Conservation (phyloP, 2,329 filamentous ascomycete genomes). For the Colletotrichum euphorbiae region DNA sequence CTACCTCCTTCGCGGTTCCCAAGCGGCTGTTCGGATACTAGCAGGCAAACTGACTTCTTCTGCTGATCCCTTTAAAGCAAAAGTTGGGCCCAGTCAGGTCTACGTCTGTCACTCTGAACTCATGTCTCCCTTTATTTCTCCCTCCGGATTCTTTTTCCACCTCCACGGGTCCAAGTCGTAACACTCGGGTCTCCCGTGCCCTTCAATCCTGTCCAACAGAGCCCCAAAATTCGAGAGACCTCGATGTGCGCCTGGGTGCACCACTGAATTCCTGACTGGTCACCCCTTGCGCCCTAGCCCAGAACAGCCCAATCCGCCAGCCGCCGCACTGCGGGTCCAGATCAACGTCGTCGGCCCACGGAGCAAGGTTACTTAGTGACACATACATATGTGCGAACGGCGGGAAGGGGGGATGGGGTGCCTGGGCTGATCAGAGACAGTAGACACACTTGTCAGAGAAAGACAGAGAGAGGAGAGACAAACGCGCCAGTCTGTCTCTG, state of each 20-base stretch:
- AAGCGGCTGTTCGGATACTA: constrained; percentile 12
- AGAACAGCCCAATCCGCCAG: constrained; percentile 11
- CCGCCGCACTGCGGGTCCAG: constrained; percentile 28
- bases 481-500: constrained; percentile 3
- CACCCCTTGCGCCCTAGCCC: constrained; percentile 30
- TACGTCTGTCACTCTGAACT: constrained; percentile 1
- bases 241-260: constrained; percentile 32
- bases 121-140: constrained; percentile 35
- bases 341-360: constrained; percentile 11
- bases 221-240: constrained; percentile 16
- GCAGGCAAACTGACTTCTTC: constrained; percentile 6
- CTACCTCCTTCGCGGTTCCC: not conserved
- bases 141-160: constrained; percentile 35
- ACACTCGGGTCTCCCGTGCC: constrained; percentile 26
- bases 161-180: constrained; percentile 13
- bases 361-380: constrained; percentile 6
- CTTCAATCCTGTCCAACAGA: constrained; percentile 39
- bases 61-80: constrained; percentile 21
- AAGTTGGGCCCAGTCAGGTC: not conserved
- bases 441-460: not conserved
- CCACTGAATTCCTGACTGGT: constrained; percentile 24
- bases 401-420: not conserved
- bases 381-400: constrained; percentile 10
- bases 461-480: constrained; percentile 6
- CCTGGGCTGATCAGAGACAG: not conserved